Base-by-base conservation (phyloP, 1,284 basidiomycete genomes). In the Moniliophthora roreri region DNA sequence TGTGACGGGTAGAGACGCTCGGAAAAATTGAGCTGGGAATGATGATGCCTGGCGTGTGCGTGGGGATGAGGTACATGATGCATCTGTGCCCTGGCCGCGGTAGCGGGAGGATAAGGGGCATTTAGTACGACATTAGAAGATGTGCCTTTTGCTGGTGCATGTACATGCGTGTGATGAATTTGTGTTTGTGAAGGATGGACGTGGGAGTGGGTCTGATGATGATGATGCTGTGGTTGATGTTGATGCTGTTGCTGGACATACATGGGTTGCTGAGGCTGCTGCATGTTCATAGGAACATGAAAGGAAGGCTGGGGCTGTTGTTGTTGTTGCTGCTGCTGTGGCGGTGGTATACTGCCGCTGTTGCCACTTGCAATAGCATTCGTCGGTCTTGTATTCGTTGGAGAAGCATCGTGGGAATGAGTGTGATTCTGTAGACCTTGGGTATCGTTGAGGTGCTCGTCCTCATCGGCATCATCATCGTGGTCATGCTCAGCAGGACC, bases 11-110 rank as follows among this genome's bases (percentile, higher is more conserved):
- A 82, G 42, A 81, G 67, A 35, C 71, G 66, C 58, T 78, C 75
- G 13, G 74, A 56, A 53, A 77, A 72, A 61, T 76, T 77, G 50
- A 82, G 55, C 57, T 72, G 69, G 1, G 70, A 72, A 54, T 81
- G 79, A 56, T 84, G 86, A 58, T 86, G 83, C 26, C 85, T 77
- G 0, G 85, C 81, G 60, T 89, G 86, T 0, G 85, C 84, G 55
- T 89, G 86, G 1, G 87, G 85, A 59, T 88, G 87, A 0, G 87
- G 85, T 46, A 89, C 85, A 58, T 89, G 87, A 62, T 89, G 87
- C 82, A 89, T 85, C 61, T 79, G 52, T 15, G 39, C 46, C 16
- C 63, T 15, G 68, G 69, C 63, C 11, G 75, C 61, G n/a, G n/a
- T n/a, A n/a, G n/a, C n/a, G n/a, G n/a, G n/a, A n/a, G n/a, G n/a